Conservation (phyloP, 2,329 filamentous ascomycete species). For the Fusarium multiceps region DNA sequence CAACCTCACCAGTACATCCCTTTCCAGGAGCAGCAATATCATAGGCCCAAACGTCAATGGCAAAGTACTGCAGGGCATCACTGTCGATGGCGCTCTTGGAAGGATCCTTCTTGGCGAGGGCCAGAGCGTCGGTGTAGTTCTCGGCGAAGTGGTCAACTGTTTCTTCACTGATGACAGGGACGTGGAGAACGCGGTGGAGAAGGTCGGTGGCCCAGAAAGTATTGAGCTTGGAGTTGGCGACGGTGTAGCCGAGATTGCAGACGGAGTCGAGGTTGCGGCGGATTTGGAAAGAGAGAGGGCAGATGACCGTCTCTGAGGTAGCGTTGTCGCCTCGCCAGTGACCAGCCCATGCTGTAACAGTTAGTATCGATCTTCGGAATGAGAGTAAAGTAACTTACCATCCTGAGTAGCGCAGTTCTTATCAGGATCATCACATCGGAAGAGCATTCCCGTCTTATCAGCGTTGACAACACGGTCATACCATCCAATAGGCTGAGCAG, state of each 20-base stretch:
- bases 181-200: constrained; percentile 73
- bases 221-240: constrained; percentile 66
- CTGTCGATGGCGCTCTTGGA: constrained; percentile 66
- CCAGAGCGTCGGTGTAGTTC: constrained; percentile 65
- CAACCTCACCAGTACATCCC: constrained; percentile 65
- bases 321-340: constrained; percentile 75
- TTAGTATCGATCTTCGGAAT: not conserved
- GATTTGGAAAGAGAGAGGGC: constrained; percentile 68
- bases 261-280: constrained; percentile 68
- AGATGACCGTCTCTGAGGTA: constrained; percentile 76
- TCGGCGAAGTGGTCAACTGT: constrained; percentile 72
- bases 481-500: constrained; percentile 69
- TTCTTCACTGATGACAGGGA: constrained; percentile 69
- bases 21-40: constrained; percentile 72
- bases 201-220: constrained; percentile 75
- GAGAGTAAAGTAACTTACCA: constrained; percentile 40
- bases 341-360: constrained; percentile 67
- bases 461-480: constrained; percentile 69
- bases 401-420: constrained; percentile 68
- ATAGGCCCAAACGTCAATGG: constrained; percentile 73
- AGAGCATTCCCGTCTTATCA: constrained; percentile 67
- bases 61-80: constrained; percentile 74
- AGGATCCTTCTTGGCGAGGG: constrained; percentile 61
- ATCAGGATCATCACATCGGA: constrained; percentile 77
- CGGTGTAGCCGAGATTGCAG: constrained; percentile 72